phyloP scores from a whole-genome alignment of 2,329 filamentous ascomycete genomes.

The Coniella lustricola region DNA sequence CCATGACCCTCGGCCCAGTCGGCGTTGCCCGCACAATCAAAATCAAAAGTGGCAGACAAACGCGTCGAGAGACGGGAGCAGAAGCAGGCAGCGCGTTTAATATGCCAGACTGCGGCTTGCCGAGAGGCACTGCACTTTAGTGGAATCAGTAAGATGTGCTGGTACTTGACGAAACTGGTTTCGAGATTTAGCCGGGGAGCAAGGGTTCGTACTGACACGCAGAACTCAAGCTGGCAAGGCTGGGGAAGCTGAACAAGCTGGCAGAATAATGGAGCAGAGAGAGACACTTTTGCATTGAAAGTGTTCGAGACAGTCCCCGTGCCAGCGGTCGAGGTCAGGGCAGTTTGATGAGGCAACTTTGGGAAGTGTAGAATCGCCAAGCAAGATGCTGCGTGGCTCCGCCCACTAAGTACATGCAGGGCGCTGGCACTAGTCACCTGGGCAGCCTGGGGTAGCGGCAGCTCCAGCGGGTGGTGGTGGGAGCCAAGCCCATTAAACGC shows the following conservation, averaged over 20 bases:
- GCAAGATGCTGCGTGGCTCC: background rate
- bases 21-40: background rate
- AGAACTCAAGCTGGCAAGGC: no score
- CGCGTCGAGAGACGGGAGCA: background rate
- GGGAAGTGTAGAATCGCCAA: no score
- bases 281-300: background rate
- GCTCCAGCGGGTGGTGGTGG: background rate
- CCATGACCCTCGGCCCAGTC: slow-evolving; percentile 5
- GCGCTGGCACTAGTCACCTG: no score
- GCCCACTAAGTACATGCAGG: no score
- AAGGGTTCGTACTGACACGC: no score
- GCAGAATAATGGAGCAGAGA: background rate
- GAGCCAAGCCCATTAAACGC: slow-evolving; percentile 11
- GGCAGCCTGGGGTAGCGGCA: background rate
- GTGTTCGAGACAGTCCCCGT: background rate
- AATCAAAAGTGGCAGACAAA: background rate
- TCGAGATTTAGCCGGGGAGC: no score
- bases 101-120: background rate
- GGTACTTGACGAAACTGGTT: background rate
- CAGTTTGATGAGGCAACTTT: background rate
- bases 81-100: background rate
- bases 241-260: background rate
- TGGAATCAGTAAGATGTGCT: background rate
- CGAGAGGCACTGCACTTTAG: slow-evolving; percentile 3
- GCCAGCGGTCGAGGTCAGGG: background rate